Evolutionary conservation across 257 asterid genomes (phyloP), one percentile per base, ranked within the genome.

Genomic region (Misopates orontium): DNA sequence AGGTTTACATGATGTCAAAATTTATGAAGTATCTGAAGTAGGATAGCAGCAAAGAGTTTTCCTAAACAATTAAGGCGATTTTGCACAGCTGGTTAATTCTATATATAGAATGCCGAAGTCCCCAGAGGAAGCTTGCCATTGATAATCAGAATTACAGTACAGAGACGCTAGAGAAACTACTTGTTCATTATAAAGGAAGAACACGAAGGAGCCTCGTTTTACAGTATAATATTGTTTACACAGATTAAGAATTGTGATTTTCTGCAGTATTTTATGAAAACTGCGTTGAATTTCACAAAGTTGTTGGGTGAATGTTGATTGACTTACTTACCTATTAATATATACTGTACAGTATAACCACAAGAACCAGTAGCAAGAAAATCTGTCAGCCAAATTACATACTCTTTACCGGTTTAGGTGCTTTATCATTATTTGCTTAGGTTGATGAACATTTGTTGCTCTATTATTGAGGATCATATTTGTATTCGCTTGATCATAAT

Each of bases 1-100:
- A 49, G 44, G 64, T 60, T 71, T 22, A 57, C 36, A 41, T 36
- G 56, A 60, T 44, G 62, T 53, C 67, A 69, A 52, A 20, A 13
- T 3, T 14, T 48, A 19, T 50, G 20, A 36, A 69, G 17, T 16
- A 18, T 17, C 44, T 31, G 44, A 69, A 69, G 41, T 25, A 3
- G n/a, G n/a, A n/a, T n/a, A n/a, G n/a, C n/a, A n/a, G 21, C 20
- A 21, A 21, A 36, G 51, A 28, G 5, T 14, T 22, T n/a, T 11
- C 25, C 13, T 52, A 10, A 36, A 8, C 42, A 36, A 36, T 36
- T 36, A 36, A 3, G 1, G 8, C 42, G 10, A 36, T 36, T 36
- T 9, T 36, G 42, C 42, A 9, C 42, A 36, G 42, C 42, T 9
- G 8, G 42, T 4, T 4, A 5, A 36, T 4, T 36, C 8, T 36